These are phyloP conservation scores for Suhomyces sp. DNA, from an alignment of 805 yeast genomes.

Conservation along the genomic window DNA sequence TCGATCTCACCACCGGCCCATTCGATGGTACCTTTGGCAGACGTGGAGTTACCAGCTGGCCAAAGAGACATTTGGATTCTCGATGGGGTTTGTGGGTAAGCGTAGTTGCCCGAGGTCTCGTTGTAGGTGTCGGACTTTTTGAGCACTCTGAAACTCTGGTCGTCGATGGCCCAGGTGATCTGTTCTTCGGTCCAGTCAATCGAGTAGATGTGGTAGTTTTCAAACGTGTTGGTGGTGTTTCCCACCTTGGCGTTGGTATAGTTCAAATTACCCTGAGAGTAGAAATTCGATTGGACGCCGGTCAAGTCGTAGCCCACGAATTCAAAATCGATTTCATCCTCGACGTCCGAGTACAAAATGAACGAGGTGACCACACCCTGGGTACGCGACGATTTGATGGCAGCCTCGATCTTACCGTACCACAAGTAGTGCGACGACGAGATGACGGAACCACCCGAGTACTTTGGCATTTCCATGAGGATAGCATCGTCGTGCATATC, in stretches of 20 bases:
- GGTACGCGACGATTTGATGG: slow-evolving; percentile 67
- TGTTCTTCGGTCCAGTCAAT: slow-evolving; percentile 80
- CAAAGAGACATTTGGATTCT: slow-evolving; percentile 70
- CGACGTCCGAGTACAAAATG: slow-evolving; percentile 75
- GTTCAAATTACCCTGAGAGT: slow-evolving; percentile 69
- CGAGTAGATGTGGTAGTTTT: slow-evolving; percentile 68
- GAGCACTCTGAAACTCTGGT: slow-evolving; percentile 61
- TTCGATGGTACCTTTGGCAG: slow-evolving; percentile 60
- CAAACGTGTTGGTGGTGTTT: slow-evolving; percentile 52
- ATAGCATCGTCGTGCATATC: slow-evolving; percentile 51
- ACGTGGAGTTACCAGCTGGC: slow-evolving; percentile 66
- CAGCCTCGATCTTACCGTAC: slow-evolving; percentile 79
- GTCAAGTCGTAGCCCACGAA: slow-evolving; percentile 73
- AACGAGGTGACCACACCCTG: slow-evolving; percentile 83
- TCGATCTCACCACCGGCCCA: slow-evolving; percentile 89
- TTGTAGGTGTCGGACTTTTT: slow-evolving; percentile 59
- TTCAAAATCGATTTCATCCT: slow-evolving; percentile 91
- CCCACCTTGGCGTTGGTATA: slow-evolving; percentile 55
- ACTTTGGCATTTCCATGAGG: slow-evolving; percentile 71
- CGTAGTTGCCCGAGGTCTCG: slow-evolving; percentile 53
- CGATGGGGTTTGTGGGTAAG: slow-evolving; percentile 72
- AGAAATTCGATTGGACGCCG: slow-evolving; percentile 73
- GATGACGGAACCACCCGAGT: slow-evolving; percentile 72
- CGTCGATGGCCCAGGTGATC: slow-evolving; percentile 72
- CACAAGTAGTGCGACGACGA: slow-evolving; percentile 78